phyloP scores from a whole-genome alignment of 768 basidiomycete species.

The Chlorophyllum brunneum region DNA sequence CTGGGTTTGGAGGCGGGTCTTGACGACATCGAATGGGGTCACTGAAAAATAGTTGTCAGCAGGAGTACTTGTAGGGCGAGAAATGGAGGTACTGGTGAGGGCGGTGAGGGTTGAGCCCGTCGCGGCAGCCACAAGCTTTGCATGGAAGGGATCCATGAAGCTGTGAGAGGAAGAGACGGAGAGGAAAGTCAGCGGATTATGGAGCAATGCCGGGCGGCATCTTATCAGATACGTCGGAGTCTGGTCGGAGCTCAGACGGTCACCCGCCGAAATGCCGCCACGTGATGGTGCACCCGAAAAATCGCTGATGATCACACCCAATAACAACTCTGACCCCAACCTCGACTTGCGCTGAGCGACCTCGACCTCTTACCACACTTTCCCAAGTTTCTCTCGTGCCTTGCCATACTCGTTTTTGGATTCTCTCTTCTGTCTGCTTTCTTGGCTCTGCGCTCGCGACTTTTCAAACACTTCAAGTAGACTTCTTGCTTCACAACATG shows the following conservation, averaged over 20 bases:
- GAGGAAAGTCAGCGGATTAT: constrained; percentile 3
- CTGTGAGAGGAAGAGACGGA: constrained; percentile 6
- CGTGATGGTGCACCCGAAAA: constrained; percentile 18
- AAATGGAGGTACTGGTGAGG: constrained; percentile 60
- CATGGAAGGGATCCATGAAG: constrained; percentile 69
- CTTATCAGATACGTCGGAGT: constrained; percentile 32
- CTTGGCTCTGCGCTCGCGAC: constrained; percentile 1
- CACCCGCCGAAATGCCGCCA: background rate
- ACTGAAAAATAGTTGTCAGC: constrained; percentile 44
- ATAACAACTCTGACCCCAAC: constrained; percentile 9
- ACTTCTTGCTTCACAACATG: constrained; percentile 16
- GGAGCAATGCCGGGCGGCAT: constrained; percentile 4
- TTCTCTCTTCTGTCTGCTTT: constrained; percentile 10
- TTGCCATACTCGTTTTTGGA: constrained; percentile 5
- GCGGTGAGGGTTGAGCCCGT: constrained; percentile 80
- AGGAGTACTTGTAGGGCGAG: background rate
- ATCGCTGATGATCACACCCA: constrained; percentile 18
- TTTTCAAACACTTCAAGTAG: background rate
- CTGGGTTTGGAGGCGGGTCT: constrained; percentile 94
- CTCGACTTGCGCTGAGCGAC: constrained; percentile 6
- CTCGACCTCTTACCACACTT: background rate
- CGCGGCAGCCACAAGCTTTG: constrained; percentile 78
- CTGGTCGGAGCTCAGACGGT: constrained; percentile 2
- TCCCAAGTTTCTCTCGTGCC: background rate
- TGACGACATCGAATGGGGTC: constrained; percentile 99